Evolutionary conservation across 2,329 filamentous ascomycete genomes (phyloP).

Genomic region (Peltaster fructicola): DNA sequence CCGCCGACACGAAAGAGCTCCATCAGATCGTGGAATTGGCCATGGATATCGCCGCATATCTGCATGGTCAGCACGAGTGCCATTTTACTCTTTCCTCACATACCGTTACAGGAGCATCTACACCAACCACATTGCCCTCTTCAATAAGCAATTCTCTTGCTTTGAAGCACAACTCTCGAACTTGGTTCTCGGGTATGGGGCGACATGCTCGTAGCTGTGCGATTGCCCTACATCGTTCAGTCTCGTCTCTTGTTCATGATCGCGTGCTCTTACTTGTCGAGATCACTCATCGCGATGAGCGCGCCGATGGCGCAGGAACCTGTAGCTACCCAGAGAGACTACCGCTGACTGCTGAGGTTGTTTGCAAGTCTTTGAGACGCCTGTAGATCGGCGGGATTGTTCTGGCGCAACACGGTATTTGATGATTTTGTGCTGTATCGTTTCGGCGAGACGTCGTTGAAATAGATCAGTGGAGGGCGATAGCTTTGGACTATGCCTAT

Average conservation of each 20-base stretch:
- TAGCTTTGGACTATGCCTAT: too few species aligned
- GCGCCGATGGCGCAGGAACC: not conserved
- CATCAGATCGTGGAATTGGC: conserved; percentile 94
- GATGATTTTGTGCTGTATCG: too few species aligned
- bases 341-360: too few species aligned
- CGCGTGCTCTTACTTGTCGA: conserved; percentile 54
- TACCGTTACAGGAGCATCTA: conserved; percentile 87
- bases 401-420: too few species aligned
- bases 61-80: conserved; percentile 17
- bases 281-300: conserved; percentile 57
- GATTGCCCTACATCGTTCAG: conserved; percentile 51
- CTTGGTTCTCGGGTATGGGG: conserved; percentile 86
- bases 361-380: too few species aligned
- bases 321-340: too few species aligned
- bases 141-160: conserved; percentile 90
- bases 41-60: conserved; percentile 95
- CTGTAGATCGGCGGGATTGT: too few species aligned
- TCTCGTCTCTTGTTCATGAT: conserved; percentile 7
- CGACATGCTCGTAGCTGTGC: conserved; percentile 88
- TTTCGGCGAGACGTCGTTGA: too few species aligned
- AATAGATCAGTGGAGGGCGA: too few species aligned
- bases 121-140: conserved; percentile 91
- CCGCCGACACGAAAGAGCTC: conserved; percentile 88
- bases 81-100: conserved; percentile 10
- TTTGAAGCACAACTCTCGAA: conserved; percentile 93